phyloP scores from a whole-genome alignment of 495 filamentous ascomycete species.

The Eremomyces bilateralis region DNA sequence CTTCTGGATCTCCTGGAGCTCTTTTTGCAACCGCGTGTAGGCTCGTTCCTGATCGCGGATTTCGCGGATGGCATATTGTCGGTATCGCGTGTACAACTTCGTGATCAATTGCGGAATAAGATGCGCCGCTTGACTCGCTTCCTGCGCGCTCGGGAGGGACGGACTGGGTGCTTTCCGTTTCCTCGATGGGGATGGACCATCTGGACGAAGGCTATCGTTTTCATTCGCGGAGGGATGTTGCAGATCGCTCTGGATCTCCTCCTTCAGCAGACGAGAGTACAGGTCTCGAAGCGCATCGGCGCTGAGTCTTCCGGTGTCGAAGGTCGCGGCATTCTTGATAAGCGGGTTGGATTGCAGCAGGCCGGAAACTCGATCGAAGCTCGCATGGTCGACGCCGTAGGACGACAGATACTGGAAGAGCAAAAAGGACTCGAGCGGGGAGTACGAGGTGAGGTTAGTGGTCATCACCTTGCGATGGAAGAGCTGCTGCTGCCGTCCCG shows the following conservation, averaged over 20 bases:
- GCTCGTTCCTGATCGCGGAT: constrained; percentile 55
- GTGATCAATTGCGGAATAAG: constrained; percentile 46
- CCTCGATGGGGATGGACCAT: constrained; percentile 23
- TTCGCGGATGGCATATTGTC: constrained; percentile 37
- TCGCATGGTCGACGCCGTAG: constrained; percentile 37
- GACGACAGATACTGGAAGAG: constrained; percentile 67
- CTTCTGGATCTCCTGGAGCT: constrained; percentile 45
- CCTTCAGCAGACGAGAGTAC: constrained; percentile 52
- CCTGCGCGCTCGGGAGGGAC: constrained; percentile 35
- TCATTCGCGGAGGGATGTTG: constrained; percentile 15
- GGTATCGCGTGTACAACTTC: constrained; percentile 54
- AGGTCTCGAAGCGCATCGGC: constrained; percentile 59
- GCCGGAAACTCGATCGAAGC: constrained; percentile 53
- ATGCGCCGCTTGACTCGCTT: constrained; percentile 38
- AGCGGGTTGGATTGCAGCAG: constrained; percentile 46
- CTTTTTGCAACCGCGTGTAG: constrained; percentile 38
- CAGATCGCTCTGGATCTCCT: constrained; percentile 27
- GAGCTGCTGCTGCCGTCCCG: too few relatives aligned
- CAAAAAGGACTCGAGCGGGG: constrained; percentile 69
- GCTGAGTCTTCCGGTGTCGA: constrained; percentile 48
- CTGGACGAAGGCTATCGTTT: constrained; percentile 10
- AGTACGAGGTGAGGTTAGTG: constrained; percentile 47
- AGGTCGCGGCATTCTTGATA: constrained; percentile 42
- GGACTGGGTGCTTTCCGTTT: constrained; percentile 56
- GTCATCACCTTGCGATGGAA: too few relatives aligned